A percentile compares a stretch with the other conserved stretches of the same genome.
Evolutionary conservation across 208 protist genomes (phyloP).

Genomic region (Novymonas esmeraldas): DNA sequence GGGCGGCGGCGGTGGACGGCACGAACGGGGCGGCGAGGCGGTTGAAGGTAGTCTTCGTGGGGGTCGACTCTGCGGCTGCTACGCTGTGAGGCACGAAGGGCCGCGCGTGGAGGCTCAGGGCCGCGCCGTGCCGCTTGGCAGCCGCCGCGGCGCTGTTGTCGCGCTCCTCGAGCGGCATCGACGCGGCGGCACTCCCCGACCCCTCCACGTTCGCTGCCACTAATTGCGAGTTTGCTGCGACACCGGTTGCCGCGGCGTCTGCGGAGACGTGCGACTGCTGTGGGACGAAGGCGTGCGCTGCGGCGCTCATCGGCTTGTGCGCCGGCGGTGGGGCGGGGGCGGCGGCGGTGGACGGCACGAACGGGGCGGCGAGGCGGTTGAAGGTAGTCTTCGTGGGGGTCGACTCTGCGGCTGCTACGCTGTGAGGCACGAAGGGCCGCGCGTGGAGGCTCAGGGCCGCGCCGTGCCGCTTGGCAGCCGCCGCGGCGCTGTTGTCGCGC

Average conservation of each 20-base stretch:
- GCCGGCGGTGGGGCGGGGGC: not conserved
- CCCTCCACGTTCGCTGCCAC: too few relatives aligned
- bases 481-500: constrained; percentile 2
- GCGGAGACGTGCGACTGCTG: constrained; percentile 7
- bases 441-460: constrained; percentile 31
- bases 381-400: constrained; percentile 35
- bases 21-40: constrained; percentile 25
- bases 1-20: constrained; percentile 1
- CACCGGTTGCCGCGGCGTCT: too few relatives aligned
- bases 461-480: not conserved
- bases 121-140: not conserved
- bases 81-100: constrained; percentile 31
- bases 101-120: constrained; percentile 31
- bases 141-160: constrained; percentile 2
- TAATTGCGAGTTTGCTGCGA: too few relatives aligned
- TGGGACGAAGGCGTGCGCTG: constrained; percentile 22
- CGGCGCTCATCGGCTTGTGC: constrained; percentile 10
- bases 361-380: constrained; percentile 32
- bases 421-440: constrained; percentile 34
- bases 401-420: not conserved
- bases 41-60: constrained; percentile 40
- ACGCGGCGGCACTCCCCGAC: constrained; percentile 10
- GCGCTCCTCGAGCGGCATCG: constrained; percentile 14
- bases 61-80: constrained; percentile 13
- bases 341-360: constrained; percentile 11